These are phyloP conservation scores for Arthrobotrys musiformis DNA, from an alignment of 2,329 filamentous ascomycete species.

Conservation along the genomic window DNA sequence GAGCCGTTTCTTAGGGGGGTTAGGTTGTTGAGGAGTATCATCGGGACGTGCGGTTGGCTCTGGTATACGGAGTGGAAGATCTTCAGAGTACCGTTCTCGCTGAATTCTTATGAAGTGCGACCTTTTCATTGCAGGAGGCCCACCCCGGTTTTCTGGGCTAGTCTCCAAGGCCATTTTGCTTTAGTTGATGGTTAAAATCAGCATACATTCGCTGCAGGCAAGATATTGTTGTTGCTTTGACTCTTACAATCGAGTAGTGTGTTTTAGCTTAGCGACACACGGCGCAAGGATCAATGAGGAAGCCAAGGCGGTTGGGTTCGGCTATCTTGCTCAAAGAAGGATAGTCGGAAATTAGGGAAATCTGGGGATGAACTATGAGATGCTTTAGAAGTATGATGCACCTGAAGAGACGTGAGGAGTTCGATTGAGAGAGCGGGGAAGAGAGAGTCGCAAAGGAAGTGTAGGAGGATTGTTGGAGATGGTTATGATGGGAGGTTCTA, in stretches of 20 bases:
- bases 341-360: background rate
- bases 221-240: background rate
- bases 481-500: background rate
- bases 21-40: background rate
- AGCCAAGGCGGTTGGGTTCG: conserved; percentile 7
- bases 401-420: background rate
- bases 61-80: background rate
- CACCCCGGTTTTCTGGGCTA: background rate
- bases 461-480: background rate
- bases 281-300: background rate
- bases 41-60: conserved; percentile 1
- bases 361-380: background rate
- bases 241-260: background rate
- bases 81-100: conserved; percentile 22
- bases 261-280: conserved; percentile 1
- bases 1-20: background rate
- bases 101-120: conserved; percentile 7
- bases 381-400: background rate
- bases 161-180: background rate
- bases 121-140: conserved; percentile 6
- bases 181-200: background rate
- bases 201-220: background rate
- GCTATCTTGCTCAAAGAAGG: background rate
- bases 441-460: background rate
- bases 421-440: background rate